Base-by-base conservation (phyloP, 2,329 filamentous ascomycete species). In the Phoma herbarum region DNA sequence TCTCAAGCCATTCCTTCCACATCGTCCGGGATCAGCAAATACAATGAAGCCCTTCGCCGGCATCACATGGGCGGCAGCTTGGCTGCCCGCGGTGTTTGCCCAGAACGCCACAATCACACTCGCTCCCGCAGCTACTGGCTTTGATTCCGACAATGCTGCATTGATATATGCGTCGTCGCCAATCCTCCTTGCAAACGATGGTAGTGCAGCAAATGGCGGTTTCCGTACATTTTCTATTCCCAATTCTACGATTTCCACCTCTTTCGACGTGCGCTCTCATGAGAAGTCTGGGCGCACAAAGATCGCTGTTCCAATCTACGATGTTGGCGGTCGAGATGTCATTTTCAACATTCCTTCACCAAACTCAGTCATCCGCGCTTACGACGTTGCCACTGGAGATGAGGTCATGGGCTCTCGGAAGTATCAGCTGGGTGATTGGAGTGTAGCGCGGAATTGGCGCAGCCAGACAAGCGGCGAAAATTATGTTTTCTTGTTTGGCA, bases 401-500 rank as follows among this genome's bases (percentile, higher is more conserved):
- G 58, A 63, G 50, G 49, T 73, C 3, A 16, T 57, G 2, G 60
- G 65, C 14, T 67, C 70, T 12, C 54, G 65, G 12, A 73, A 71
- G 59, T 66, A 62, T 10, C 54, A 68, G 31, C 54, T 73, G 9
- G 71, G 72, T 5, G 71, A 74, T 39, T 73, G 71, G 72, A 73
- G 69, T 26, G 65, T 67, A 7, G 62, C 68, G 10, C 72, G 72
- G 18, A 60, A 58, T n/a, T 74, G 72, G 72, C 64, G 65, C 7
- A 73, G 68, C 35, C 50, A 51, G 12, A 59, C 61, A 20, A 73
- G 71, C 23, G 69, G 69, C 1, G 59, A 71, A 14, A 67, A 52
- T 35, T 73, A 74, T 39, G 29, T 73, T 7, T 74, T 71, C 47
- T 26, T 74, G 10, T 73, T 74, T 41, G 72, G 72, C 25, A 74